A percentile compares a stretch with the other conserved stretches of the same genome.
Conservation (phyloP, 768 basidiomycete species). For the Tricholoma bakamatsutake region DNA sequence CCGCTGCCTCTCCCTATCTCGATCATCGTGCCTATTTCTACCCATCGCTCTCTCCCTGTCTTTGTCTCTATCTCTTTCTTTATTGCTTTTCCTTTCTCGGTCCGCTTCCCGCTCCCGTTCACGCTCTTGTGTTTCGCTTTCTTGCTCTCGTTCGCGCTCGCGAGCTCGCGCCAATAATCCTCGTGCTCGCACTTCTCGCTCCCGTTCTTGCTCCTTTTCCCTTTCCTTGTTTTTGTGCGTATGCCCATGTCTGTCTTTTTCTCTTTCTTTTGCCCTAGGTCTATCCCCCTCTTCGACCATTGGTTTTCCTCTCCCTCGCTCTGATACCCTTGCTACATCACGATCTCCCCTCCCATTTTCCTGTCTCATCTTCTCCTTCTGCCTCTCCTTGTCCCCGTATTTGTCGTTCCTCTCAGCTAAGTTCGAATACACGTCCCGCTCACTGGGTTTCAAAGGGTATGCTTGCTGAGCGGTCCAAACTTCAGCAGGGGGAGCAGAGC, state of each 20-base stretch:
- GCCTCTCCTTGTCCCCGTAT: conserved; percentile 10
- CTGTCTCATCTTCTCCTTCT: conserved; percentile 16
- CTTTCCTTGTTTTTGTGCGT: conserved; percentile 8
- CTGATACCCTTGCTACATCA: conserved; percentile 17
- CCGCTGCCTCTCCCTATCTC: conserved; percentile 3
- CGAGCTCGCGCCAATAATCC: conserved; percentile 1
- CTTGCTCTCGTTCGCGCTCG: conserved; percentile 9
- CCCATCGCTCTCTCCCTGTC: conserved; percentile 11
- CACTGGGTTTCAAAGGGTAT: background rate
- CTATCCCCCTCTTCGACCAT: conserved; percentile 6
- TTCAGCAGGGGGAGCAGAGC: background rate
- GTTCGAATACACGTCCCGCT: background rate
- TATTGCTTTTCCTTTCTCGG: conserved; percentile 19
- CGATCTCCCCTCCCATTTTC: conserved; percentile 20
- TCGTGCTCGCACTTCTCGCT: conserved; percentile 6
- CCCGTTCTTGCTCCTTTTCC: conserved; percentile 12
- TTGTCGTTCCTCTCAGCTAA: conserved; percentile 10
- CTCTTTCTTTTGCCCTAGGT: conserved; percentile 12
- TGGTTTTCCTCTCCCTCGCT: conserved; percentile 13
- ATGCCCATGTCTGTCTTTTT: conserved; percentile 15
- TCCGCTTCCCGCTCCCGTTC: conserved; percentile 6
- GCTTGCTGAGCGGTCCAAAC: background rate
- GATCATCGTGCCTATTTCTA: conserved; percentile 11
- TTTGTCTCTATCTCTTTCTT: conserved; percentile 21
- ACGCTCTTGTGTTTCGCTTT: conserved; percentile 9